Evolutionary conservation across 805 yeast species (phyloP).

Genomic region (Yarrowia keelungensis): DNA sequence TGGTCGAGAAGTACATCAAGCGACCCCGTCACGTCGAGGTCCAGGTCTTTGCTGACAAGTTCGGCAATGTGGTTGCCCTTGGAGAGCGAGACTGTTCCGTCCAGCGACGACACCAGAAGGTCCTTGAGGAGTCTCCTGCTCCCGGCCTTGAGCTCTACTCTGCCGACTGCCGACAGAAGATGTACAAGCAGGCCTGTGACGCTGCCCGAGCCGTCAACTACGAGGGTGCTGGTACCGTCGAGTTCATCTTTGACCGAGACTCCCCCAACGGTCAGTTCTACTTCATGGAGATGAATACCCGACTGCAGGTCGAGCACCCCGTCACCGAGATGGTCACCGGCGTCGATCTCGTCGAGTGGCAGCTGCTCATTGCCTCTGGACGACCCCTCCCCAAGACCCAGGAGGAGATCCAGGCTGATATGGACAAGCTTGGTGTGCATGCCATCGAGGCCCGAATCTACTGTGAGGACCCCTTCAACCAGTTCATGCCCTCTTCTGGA

Average conservation of each 20-base stretch:
- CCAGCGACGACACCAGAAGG: slow-evolving; percentile 64
- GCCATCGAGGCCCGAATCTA: slow-evolving; percentile 49
- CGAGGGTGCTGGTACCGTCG: slow-evolving; percentile 67
- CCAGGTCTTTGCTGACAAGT: slow-evolving; percentile 63
- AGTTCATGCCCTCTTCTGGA: slow-evolving; percentile 48
- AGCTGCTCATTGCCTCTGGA: slow-evolving; percentile 49
- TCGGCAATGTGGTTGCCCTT: slow-evolving; percentile 61
- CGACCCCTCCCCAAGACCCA: slow-evolving; percentile 48
- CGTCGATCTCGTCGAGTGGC: slow-evolving; percentile 63
- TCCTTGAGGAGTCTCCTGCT: slow-evolving; percentile 64
- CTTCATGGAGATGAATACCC: slow-evolving; percentile 64
- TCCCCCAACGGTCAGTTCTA: slow-evolving; percentile 56
- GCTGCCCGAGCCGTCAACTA: slow-evolving; percentile 59
- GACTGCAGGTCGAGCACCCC: slow-evolving; percentile 66
- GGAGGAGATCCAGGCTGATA: slow-evolving; percentile 45
- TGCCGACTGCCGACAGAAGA: slow-evolving; percentile 54
- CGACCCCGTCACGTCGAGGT: slow-evolving; percentile 64
- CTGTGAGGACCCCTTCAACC: slow-evolving; percentile 50
- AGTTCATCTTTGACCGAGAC: slow-evolving; percentile 60
- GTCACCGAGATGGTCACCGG: slow-evolving; percentile 64
- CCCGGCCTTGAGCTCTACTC: slow-evolving; percentile 55
- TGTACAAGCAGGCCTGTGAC: slow-evolving; percentile 59
- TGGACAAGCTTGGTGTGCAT: slow-evolving; percentile 43
- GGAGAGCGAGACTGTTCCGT: slow-evolving; percentile 66
- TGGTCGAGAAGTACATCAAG: slow-evolving; percentile 62